phyloP scores from a whole-genome alignment of 1,139 yeast genomes.

The Debaryomycetaceae sp. region DNA sequence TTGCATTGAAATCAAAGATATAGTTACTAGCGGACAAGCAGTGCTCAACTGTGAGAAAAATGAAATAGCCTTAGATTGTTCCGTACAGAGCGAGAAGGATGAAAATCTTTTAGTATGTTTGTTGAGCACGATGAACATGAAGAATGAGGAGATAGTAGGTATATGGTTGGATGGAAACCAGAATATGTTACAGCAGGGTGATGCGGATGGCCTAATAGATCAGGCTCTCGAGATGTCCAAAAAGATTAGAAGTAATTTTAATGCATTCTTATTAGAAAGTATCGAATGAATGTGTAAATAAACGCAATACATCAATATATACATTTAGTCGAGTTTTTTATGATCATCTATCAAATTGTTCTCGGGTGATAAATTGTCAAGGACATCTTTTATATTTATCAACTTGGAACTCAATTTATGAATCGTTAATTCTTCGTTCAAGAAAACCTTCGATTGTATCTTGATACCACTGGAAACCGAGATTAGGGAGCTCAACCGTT shows the following conservation, averaged over 20 bases:
- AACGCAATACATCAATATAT: neutral
- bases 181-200: constrained; percentile 22
- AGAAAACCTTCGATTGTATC: constrained; percentile 36
- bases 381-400: constrained; percentile 38
- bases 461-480: constrained; percentile 37
- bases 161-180: constrained; percentile 49
- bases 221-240: constrained; percentile 43
- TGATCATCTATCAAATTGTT: constrained; percentile 13
- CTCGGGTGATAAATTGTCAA: constrained; percentile 40
- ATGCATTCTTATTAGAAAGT: constrained; percentile 19
- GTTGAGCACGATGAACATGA: constrained; percentile 52
- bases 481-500: constrained; percentile 31
- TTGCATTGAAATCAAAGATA: constrained; percentile 72
- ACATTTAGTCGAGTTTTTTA: constrained; percentile 12
- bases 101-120: constrained; percentile 31
- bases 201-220: constrained; percentile 29
- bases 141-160: constrained; percentile 53
- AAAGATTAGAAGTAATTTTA: constrained; percentile 44
- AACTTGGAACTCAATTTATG: constrained; percentile 38
- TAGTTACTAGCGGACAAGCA: constrained; percentile 72
- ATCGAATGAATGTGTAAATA: constrained; percentile 2
- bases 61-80: constrained; percentile 14
- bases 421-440: constrained; percentile 30
- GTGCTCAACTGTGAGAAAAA: constrained; percentile 13
- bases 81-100: constrained; percentile 13